phyloP scores from a whole-genome alignment of 257 asterid species.

The Fraxinus quadrangulata region DNA sequence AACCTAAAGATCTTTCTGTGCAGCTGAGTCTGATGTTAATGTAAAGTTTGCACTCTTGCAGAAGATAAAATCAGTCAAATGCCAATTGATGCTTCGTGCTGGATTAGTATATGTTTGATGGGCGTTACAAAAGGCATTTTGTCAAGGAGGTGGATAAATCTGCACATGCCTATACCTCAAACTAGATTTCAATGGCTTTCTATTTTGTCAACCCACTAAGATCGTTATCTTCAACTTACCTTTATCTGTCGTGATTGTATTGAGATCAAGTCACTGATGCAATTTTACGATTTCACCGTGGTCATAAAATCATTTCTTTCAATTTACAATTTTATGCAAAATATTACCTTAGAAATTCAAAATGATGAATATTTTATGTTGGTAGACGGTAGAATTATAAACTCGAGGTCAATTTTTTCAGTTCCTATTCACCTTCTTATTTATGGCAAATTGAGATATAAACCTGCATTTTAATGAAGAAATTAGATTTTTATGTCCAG shows the following conservation, averaged over 20 bases:
- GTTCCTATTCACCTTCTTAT: background rate
- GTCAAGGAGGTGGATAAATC: background rate
- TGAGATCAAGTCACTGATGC: background rate
- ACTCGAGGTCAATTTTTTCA: background rate
- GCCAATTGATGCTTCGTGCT: background rate
- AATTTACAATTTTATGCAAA: too few species aligned
- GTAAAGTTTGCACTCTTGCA: background rate
- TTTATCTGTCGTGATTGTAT: background rate
- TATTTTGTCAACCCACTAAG: background rate
- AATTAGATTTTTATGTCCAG: background rate
- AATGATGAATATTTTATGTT: too few species aligned
- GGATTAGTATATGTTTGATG: background rate
- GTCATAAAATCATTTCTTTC: background rate
- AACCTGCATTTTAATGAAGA: background rate
- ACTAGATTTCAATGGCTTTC: background rate
- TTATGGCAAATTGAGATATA: background rate
- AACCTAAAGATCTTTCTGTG: background rate
- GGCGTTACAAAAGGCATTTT: background rate
- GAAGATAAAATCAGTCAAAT: background rate
- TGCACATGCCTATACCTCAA: background rate
- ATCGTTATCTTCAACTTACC: background rate
- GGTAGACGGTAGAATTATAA: background rate
- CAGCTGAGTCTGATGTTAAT: background rate
- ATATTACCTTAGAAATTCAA: background rate
- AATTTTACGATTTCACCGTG: background rate